Evolutionary conservation across 1,139 yeast genomes (phyloP), one percentile per base, ranked within the genome.

Genomic region (Kodamaea suecica): DNA sequence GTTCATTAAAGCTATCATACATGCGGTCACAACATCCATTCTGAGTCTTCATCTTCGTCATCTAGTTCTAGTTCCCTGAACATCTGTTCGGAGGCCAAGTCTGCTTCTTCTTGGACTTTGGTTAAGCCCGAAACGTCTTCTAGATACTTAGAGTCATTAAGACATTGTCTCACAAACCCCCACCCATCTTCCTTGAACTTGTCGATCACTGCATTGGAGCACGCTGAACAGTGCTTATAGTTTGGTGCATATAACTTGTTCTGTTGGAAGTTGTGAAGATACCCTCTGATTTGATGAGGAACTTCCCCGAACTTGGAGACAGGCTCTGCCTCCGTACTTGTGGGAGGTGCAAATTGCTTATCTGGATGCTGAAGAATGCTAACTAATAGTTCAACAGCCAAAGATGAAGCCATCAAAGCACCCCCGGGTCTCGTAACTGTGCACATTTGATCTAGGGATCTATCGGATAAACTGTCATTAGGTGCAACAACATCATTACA

Each of bases 401-500:
- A 63, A 0, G 97, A 78, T 0, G 95, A 76, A 0, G 98, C 97
- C 59, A 87, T 64, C 50, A 84, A 64, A 0, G 98, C 95, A 0
- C 84, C 90, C 0, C 99, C 98, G 0, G 99, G 98, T 30, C 98
- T 66, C 0, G 98, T 92, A 1, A 92, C 98, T 0, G 98, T 92
- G 55, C 99, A 92, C 97, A 92, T 92, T 57, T 92, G 97, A 59
- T 92, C 99, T 41, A 92, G 63, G 0, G 97, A 84, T 34, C 95
- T 68, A 51, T 88, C 95, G 0, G 86, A 72, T 12, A 86, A 63
- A 42, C 95, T 83, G 54, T 92, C 96, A 5, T 80, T 67, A 0
- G 99, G 98, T 0, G 97, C 97, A 32, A 88, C 90, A 6, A 92
- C 88, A 54, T 94, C 98, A 55, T 88, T 87, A 59, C 99, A 92